These are phyloP conservation scores for Cystoderma amianthinum DNA, from an alignment of 768 basidiomycete genomes.

Conservation along the genomic window DNA sequence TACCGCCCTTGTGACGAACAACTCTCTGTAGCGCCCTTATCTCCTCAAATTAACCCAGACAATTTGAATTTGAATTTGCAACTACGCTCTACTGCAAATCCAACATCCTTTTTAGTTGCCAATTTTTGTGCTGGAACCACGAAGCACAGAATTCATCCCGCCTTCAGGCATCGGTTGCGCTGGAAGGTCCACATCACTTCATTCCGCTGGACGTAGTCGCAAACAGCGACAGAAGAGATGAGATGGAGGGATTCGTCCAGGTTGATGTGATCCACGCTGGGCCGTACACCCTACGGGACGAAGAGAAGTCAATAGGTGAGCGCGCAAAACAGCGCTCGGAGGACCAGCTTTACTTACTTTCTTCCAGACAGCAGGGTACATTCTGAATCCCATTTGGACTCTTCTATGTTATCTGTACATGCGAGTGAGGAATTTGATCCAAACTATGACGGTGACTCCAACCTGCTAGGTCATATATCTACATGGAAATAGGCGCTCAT, in stretches of 20 bases:
- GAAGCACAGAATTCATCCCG: no score
- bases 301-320: conserved; percentile 26
- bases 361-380: conserved; percentile 11
- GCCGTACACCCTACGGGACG: conserved; percentile 16
- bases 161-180: conserved; percentile 10
- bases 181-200: conserved; percentile 18
- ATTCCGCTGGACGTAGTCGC: conserved; percentile 14
- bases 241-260: conserved; percentile 22
- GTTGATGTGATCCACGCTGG: conserved; percentile 20
- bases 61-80: no score
- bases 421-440: conserved; percentile 26
- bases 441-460: conserved; percentile 23
- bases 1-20: no score
- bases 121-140: no score
- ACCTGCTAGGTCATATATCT: conserved; percentile 18
- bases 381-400: conserved; percentile 13
- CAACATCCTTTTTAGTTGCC: no score
- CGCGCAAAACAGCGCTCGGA: not conserved
- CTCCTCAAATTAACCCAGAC: no score
- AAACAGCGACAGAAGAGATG: conserved; percentile 22
- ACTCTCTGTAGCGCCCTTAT: no score
- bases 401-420: conserved; percentile 15
- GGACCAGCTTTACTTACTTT: conserved; percentile 1
- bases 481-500: not conserved
- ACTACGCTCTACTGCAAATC: no score